Percentiles rank a stretch among this genome's conserved stretches.
These are phyloP conservation scores for Rhinocladiella mackenziei DNA, from an alignment of 2,329 filamentous ascomycete genomes.

Conservation along the genomic window DNA sequence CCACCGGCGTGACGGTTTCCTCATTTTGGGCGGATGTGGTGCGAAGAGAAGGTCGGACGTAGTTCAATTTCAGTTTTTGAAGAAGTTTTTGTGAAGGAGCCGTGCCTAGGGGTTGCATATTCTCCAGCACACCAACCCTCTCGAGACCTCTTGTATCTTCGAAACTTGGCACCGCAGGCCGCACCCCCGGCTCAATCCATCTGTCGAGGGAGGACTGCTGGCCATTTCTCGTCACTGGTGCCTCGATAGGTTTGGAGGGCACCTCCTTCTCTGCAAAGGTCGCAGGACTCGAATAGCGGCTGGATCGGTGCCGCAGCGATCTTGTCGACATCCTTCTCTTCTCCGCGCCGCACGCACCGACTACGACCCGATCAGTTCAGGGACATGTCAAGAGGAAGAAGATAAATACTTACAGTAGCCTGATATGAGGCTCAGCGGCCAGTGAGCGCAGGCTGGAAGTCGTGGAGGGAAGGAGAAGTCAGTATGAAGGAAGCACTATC, in stretches of 20 bases:
- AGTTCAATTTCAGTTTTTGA: slow-evolving; percentile 45
- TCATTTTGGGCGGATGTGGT: slow-evolving; percentile 22
- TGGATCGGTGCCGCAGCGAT: slow-evolving; percentile 29
- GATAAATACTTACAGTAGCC: slow-evolving; percentile 23
- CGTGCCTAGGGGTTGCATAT: slow-evolving; percentile 77
- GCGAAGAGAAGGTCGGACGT: slow-evolving; percentile 23
- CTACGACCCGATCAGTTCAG: slow-evolving; percentile 24
- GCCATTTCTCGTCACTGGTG: slow-evolving; percentile 20
- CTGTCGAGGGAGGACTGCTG: slow-evolving; percentile 33
- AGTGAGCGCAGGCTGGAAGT: slow-evolving; percentile 10
- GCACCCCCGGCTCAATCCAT: slow-evolving; percentile 57
- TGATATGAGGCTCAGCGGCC: slow-evolving; percentile 18
- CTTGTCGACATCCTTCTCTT: slow-evolving; percentile 27
- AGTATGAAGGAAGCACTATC: slow-evolving; percentile 6
- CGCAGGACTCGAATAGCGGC: slow-evolving; percentile 28
- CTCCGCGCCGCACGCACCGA: slow-evolving; percentile 24
- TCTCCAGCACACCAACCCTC: slow-evolving; percentile 70
- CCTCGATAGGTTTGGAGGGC: slow-evolving; percentile 23
- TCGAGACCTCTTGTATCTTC: slow-evolving; percentile 70
- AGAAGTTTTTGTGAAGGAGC: slow-evolving; percentile 62
- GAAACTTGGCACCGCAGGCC: slow-evolving; percentile 62
- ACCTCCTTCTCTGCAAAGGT: slow-evolving; percentile 25
- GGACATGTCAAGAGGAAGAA: slow-evolving; percentile 12
- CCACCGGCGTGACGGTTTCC: slow-evolving; percentile 16
- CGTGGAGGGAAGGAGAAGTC: slow-evolving; percentile 10